Percentiles rank a stretch among this genome's conserved stretches.
These are phyloP conservation scores for Fusarium foetens DNA, from an alignment of 2,329 filamentous ascomycete species.

Conservation along the genomic window DNA sequence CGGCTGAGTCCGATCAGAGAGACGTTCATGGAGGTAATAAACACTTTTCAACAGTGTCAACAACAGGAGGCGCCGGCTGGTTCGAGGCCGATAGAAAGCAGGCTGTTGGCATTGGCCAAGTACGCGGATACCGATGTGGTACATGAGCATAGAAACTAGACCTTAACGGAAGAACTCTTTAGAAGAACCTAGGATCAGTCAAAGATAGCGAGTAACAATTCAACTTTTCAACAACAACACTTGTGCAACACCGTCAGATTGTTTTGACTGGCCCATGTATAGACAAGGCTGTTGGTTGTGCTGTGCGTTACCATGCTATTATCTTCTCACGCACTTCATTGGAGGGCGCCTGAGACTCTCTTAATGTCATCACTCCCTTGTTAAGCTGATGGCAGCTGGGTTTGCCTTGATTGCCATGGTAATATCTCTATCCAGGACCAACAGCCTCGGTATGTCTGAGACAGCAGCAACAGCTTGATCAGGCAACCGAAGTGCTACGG, in stretches of 20 bases:
- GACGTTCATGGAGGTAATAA: conserved; percentile 2
- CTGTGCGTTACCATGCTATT: accelerated
- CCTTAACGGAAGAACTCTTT: not conserved
- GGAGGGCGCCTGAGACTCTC: not conserved
- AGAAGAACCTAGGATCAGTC: not conserved
- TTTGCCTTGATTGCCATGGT: not conserved
- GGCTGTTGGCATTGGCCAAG: not conserved
- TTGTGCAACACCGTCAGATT: not conserved
- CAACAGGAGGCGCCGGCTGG: not conserved
- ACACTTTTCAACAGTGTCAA: not conserved
- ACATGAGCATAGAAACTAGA: not conserved
- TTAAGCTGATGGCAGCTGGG: not conserved
- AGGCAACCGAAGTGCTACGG: not conserved
- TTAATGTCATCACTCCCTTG: not conserved
- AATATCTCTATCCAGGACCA: not conserved
- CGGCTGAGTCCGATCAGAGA: not conserved
- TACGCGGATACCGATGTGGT: not conserved
- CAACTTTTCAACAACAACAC: not conserved
- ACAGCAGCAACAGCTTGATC: not conserved
- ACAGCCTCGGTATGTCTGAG: not conserved
- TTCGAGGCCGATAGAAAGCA: not conserved
- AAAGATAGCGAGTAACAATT: not conserved
- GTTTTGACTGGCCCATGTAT: not conserved
- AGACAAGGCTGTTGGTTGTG: not conserved
- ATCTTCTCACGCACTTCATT: accelerated